Evolutionary conservation across 345 rosid genomes (phyloP), one percentile per base, ranked within the genome.

Genomic region (Turnera subulata): DNA sequence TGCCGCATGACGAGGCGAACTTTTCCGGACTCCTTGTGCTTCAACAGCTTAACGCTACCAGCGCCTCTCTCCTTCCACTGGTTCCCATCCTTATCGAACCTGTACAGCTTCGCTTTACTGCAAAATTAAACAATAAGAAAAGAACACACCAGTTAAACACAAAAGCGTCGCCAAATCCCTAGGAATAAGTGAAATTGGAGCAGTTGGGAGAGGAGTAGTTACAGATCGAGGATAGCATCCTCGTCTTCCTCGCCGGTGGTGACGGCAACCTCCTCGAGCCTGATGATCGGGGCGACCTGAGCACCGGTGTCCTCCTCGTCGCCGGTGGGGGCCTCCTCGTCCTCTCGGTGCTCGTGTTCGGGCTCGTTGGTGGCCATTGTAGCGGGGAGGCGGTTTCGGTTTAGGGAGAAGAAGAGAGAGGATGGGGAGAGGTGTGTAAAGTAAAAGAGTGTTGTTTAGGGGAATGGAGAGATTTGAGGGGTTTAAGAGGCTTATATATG

Each of bases 51-150:
- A 23, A 93, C 96, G 40, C 82, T 78, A 23, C 99, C 99, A 11
- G 80, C 91, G 18, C 99, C 97, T 68, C 98, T 78, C 78, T 92
- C 98, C 50, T 92, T 92, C 97, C 97, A 91, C 77, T 85, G 95
- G 46, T 69, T 80, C 12, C 80, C 88, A 1, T 88, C 89, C 70
- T 91, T 88, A 62, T 88, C 95, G 42, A 78, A 91, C 26, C 98
- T 76, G 62, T 93, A 93, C 40, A 89, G 72, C 76, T 93, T 93
- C 49, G 99, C 66, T 67, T 93, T 93, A 82, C 99, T 93, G 84
- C 80, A 23, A 55, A 13, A 20, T 26, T 82, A 88, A 82, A 76
- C n/a, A n/a, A n/a, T n/a, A 79, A 20, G 85, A 45, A 56, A 16
- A 4, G 20, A 42, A n/a, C n/a, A n/a, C n/a, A n/a, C n/a, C 8